Base-by-base conservation (phyloP, 148 eudicot genomes). In the Rhododendron molle region DNA sequence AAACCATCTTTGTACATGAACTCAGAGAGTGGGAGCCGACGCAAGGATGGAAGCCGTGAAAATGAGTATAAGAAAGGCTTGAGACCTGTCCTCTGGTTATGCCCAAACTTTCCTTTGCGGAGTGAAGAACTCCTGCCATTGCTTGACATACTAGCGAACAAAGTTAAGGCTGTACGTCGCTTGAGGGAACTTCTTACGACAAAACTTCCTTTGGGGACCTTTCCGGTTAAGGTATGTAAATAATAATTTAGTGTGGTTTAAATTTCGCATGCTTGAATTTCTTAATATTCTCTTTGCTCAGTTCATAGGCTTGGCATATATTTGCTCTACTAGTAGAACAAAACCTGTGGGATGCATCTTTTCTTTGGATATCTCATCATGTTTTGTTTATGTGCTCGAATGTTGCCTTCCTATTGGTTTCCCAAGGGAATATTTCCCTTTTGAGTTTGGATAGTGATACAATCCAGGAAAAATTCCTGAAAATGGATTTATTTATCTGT, bases 101-200 rank as follows among this genome's bases (percentile, higher is more conserved):
- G 98, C 34, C 93, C 95, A 15, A 86, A 87, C 86, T 96, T 96
- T 71, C 99, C 96, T 3, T 65, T 96, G 80, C 87, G 85, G 20
- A 95, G 91, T 13, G 98, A 94, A 88, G 98, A 96, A 86, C 89
- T 96, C 52, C 89, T 96, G 73, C 99, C 99, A 0, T 88, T 96
- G 90, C 98, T 96, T 81, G 99, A 96, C 83, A 96, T 96, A 82
- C 74, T 96, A 62, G 99, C 99, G 21, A 95, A 95, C 88, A 96
- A 94, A 90, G 99, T 96, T 86, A 96, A 96, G 91, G 98, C 99
- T 18, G 89, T 96, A 50, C 92, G 99, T 76, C 93, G 99, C 40
- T 80, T 95, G 21, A 89, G 99, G 85, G 99, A 96, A 81, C 86
- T 96, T 65, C 92, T 95, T 52, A 95, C 98, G 15, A 95, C 99